Evolutionary conservation across 306 rosid species (phyloP).

Genomic region (Echinosophora koreensis): DNA sequence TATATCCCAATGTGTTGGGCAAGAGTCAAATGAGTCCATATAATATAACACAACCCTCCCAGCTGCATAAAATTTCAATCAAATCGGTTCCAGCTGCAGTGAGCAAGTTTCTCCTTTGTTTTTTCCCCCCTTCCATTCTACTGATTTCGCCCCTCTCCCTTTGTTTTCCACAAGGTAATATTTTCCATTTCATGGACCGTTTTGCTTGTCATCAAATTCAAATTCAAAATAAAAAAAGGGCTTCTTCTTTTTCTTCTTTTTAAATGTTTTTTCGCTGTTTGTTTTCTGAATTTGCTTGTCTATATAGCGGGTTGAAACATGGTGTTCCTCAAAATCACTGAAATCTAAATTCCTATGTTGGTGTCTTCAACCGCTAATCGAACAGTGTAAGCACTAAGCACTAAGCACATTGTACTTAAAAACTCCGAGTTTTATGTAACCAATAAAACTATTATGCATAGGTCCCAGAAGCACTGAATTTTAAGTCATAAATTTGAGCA

Average conservation of each 20-base stretch:
- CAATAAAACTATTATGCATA: neutral
- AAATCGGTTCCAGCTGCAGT: slow-evolving; percentile 12
- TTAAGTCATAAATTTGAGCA: neutral
- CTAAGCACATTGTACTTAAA: neutral
- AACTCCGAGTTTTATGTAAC: neutral
- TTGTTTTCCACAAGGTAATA: neutral
- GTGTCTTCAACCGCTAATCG: slow-evolving; percentile 33
- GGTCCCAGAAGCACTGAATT: slow-evolving; percentile 24
- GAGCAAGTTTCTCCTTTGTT: slow-evolving; percentile 29
- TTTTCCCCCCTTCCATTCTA: slow-evolving; percentile 27
- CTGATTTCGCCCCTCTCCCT: neutral
- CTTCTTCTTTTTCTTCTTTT: neutral
- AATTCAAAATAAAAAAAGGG: slow-evolving; percentile 4
- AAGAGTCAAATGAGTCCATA: neutral
- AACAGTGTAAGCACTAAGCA: neutral
- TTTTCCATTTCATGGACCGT: slow-evolving; percentile 9
- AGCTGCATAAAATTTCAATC: neutral
- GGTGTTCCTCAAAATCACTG: slow-evolving; percentile 13
- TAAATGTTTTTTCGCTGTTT: neutral
- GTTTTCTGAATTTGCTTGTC: slow-evolving; percentile 12
- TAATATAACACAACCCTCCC: neutral
- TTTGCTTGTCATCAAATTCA: slow-evolving; percentile 5
- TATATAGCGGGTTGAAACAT: slow-evolving; percentile 1
- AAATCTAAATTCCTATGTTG: neutral
- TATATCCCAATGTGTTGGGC: neutral